phyloP scores from a whole-genome alignment of 148 eudicot genomes.

The Vaccinium myrtillus region DNA sequence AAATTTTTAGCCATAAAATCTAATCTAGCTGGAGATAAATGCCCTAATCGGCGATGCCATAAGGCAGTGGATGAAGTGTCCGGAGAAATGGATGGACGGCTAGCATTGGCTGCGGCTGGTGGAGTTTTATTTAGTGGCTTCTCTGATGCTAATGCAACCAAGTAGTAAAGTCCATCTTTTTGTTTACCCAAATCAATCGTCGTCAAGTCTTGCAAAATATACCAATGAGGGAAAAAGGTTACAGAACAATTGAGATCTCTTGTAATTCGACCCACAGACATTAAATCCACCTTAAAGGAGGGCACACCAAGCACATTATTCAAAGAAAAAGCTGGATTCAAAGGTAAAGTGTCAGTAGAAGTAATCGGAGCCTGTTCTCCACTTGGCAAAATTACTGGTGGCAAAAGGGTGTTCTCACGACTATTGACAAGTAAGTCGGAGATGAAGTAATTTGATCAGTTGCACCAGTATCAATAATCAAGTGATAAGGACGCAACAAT shows the following conservation, averaged over 20 bases:
- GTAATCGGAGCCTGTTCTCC: neutral
- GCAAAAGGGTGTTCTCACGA: neutral
- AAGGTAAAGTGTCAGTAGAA: neutral
- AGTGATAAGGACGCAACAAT: neutral
- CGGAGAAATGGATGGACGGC: no score
- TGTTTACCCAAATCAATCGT: slow-evolving; percentile 12
- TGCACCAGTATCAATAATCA: slow-evolving; percentile 8
- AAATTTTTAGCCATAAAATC: neutral
- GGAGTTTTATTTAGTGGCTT: neutral
- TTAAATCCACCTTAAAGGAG: neutral
- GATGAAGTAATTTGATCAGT: neutral
- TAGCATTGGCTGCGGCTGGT: neutral
- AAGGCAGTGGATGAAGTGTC: neutral
- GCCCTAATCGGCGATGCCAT: neutral
- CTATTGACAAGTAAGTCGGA: neutral
- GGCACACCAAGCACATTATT: slow-evolving; percentile 1
- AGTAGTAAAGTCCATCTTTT: neutral
- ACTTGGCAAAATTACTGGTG: neutral
- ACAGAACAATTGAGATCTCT: neutral
- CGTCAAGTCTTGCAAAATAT: neutral
- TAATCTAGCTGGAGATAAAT: neutral
- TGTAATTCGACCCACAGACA: neutral
- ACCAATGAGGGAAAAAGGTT: neutral
- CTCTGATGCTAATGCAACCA: neutral
- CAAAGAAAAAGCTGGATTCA: neutral